Evolutionary conservation across 345 rosid genomes (phyloP).

Genomic region (Hypericum perforatum): DNA sequence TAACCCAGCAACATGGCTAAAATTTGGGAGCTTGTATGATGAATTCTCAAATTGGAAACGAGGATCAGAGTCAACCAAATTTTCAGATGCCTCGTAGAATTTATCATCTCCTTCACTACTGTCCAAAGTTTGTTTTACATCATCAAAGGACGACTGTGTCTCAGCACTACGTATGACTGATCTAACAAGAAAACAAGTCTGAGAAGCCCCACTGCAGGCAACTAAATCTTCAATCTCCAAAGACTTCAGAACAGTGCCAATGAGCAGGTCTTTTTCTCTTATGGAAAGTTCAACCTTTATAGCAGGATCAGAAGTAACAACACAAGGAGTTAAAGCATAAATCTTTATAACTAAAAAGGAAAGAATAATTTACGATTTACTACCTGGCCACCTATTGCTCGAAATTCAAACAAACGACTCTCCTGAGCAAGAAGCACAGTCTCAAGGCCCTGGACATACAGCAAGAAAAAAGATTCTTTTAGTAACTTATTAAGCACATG

Average conservation of each 20-base stretch:
- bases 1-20: slow-evolving; percentile 59
- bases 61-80: slow-evolving; percentile 45
- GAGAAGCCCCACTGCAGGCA: slow-evolving; percentile 34
- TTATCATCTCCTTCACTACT: slow-evolving; percentile 72
- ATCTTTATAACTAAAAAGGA: slow-evolving; percentile 9
- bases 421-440: slow-evolving; percentile 76
- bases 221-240: slow-evolving; percentile 96
- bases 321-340: slow-evolving; percentile 11
- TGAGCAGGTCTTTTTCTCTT: slow-evolving; percentile 66
- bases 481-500: slow-evolving; percentile 20
- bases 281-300: slow-evolving; percentile 80
- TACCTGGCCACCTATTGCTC: slow-evolving; percentile 97
- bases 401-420: slow-evolving; percentile 59
- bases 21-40: slow-evolving; percentile 58
- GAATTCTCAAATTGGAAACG: slow-evolving; percentile 20
- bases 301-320: slow-evolving; percentile 12
- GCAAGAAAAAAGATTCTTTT: slow-evolving; percentile 18
- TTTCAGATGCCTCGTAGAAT: slow-evolving; percentile 89
- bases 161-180: slow-evolving; percentile 61
- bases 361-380: slow-evolving; percentile 9
- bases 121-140: slow-evolving; percentile 27
- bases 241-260: slow-evolving; percentile 78
- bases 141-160: slow-evolving; percentile 29
- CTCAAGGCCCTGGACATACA: slow-evolving; percentile 53
- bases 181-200: slow-evolving; percentile 69